These are phyloP conservation scores for Penicillium verrucosum DNA, from an alignment of 2,329 filamentous ascomycete species.

Conservation along the genomic window DNA sequence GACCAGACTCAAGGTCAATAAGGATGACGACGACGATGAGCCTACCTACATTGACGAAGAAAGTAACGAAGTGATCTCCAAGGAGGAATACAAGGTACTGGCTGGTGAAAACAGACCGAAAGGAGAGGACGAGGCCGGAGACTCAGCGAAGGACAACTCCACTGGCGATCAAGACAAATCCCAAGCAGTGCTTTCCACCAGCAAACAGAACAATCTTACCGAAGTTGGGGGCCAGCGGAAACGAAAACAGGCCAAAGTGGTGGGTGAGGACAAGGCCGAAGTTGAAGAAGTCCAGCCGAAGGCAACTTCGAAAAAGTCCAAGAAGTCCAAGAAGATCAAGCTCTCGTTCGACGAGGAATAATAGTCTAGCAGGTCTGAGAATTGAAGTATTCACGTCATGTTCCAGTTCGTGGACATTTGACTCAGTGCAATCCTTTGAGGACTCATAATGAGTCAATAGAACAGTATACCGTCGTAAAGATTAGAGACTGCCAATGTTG, in stretches of 20 bases:
- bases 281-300: conserved; percentile 23
- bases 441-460: conserved; percentile 23
- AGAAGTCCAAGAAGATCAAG: conserved; percentile 47
- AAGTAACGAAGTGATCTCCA: conserved; percentile 44
- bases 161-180: conserved; percentile 13
- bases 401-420: not conserved
- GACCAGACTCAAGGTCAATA: conserved; percentile 32
- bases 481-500: not conserved
- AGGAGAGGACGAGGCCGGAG: conserved; percentile 10
- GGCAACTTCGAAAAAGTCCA: conserved; percentile 33
- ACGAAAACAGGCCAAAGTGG: conserved; percentile 42
- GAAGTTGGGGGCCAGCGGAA: conserved; percentile 43
- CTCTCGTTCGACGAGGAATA: conserved; percentile 44
- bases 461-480: conserved; percentile 6
- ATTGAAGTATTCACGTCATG: not conserved
- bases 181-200: conserved; percentile 10
- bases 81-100: conserved; percentile 42
- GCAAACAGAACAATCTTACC: conserved; percentile 37
- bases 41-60: conserved; percentile 46
- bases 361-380: not conserved
- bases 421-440: not conserved
- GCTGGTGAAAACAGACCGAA: conserved; percentile 27
- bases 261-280: conserved; percentile 36
- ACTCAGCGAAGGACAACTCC: conserved; percentile 12
- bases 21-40: conserved; percentile 41